Percentiles rank a stretch among this genome's conserved stretches.
phyloP scores from a whole-genome alignment of 1,284 basidiomycete genomes.

The Puccinia hordei region DNA sequence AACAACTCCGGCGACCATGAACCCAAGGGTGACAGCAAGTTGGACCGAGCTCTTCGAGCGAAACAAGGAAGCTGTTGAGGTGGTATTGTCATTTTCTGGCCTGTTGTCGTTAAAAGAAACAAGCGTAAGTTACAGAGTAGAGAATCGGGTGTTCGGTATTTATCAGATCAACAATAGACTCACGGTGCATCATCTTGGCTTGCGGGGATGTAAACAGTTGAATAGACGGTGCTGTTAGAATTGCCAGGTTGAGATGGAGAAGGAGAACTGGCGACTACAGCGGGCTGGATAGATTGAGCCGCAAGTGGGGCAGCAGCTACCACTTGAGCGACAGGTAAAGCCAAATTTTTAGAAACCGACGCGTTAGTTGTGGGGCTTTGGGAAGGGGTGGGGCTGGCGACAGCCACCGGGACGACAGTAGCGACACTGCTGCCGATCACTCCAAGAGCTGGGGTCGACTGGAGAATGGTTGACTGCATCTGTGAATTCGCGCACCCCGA shows the following conservation, averaged over 20 bases:
- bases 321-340: background rate
- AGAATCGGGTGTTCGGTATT: background rate
- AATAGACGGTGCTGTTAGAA: no score
- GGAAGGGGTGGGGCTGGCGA: background rate
- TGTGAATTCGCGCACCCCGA: background rate
- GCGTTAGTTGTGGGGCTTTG: background rate
- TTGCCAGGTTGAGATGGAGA: no score
- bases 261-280: no score
- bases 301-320: background rate
- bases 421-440: background rate
- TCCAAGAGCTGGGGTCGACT: background rate
- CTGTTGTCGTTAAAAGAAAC: background rate
- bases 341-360: background rate
- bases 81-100: background rate
- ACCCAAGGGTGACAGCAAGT: background rate
- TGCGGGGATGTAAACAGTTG: no score
- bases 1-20: background rate
- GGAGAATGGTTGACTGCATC: background rate
- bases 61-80: background rate
- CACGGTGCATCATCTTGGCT: no score
- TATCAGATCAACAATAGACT: no score
- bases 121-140: background rate
- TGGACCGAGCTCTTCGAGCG: background rate
- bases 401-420: background rate
- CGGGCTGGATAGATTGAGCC: background rate